A percentile compares a stretch with the other conserved stretches of the same genome.
phyloP scores from a whole-genome alignment of 2,329 filamentous ascomycete genomes.

The Coniochaeta sp. region DNA sequence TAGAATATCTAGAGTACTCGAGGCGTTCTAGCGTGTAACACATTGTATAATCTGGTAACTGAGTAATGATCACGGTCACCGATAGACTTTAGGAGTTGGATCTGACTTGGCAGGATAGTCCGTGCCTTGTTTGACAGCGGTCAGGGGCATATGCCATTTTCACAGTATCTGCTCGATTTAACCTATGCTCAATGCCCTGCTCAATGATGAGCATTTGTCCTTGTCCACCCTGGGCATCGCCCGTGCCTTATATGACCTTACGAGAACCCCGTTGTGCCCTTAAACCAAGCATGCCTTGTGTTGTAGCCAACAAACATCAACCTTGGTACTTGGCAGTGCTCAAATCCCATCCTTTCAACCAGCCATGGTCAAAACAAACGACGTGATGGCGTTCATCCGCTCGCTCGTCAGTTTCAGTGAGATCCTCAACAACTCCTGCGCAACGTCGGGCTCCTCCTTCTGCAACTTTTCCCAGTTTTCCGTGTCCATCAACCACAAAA shows the following conservation, averaged over 20 bases:
- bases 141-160: neutral
- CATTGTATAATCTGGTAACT: neutral
- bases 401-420: conserved; percentile 93
- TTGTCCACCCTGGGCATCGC: neutral
- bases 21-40: conserved; percentile 1
- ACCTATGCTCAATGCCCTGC: neutral
- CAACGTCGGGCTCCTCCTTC: conserved; percentile 65
- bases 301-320: neutral
- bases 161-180: neutral
- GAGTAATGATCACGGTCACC: neutral
- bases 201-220: neutral
- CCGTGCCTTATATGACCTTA: neutral
- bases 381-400: conserved; percentile 68
- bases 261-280: neutral
- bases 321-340: neutral
- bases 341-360: conserved; percentile 21
- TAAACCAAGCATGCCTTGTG: neutral
- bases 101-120: neutral
- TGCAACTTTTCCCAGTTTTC: conserved; percentile 69
- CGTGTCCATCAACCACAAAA: conserved; percentile 72
- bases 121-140: neutral
- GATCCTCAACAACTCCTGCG: conserved; percentile 75
- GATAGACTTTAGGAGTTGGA: neutral
- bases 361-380: conserved; percentile 43
- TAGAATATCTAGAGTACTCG: neutral